phyloP scores from a whole-genome alignment of 2,329 filamentous ascomycete genomes.

The Colletotrichum aenigma region DNA sequence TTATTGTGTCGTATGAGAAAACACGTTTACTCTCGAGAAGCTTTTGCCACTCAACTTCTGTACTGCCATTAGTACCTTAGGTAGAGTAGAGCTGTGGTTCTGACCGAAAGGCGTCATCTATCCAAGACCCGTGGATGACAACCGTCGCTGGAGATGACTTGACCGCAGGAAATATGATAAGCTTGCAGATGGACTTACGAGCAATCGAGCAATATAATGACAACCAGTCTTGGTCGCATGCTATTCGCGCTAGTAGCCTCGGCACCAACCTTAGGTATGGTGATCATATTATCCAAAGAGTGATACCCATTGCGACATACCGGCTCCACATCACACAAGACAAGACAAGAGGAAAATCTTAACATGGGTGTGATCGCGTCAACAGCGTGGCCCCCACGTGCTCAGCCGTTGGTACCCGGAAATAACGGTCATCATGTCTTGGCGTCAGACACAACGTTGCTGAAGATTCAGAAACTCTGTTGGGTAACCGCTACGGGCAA shows the following conservation, averaged over 20 bases:
- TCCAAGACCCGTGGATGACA: neutral
- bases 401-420: neutral
- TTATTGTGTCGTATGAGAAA: neutral
- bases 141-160: neutral
- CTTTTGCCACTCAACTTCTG: neutral
- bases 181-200: neutral
- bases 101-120: neutral
- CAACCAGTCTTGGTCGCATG: neutral
- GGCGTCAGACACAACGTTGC: neutral
- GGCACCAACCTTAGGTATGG: neutral
- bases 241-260: neutral
- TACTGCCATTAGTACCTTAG: neutral
- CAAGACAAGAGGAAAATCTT: neutral
- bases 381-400: neutral
- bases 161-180: neutral
- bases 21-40: neutral
- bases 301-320: neutral
- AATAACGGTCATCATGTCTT: neutral
- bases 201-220: fast-evolving
- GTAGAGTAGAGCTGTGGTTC: neutral
- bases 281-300: neutral
- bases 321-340: neutral
- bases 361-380: neutral
- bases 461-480: neutral
- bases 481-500: neutral